A percentile compares a stretch with the other conserved stretches of the same genome.
Conservation (phyloP, 352 stramenopile genomes). For the Globisporangium apiculatum region DNA sequence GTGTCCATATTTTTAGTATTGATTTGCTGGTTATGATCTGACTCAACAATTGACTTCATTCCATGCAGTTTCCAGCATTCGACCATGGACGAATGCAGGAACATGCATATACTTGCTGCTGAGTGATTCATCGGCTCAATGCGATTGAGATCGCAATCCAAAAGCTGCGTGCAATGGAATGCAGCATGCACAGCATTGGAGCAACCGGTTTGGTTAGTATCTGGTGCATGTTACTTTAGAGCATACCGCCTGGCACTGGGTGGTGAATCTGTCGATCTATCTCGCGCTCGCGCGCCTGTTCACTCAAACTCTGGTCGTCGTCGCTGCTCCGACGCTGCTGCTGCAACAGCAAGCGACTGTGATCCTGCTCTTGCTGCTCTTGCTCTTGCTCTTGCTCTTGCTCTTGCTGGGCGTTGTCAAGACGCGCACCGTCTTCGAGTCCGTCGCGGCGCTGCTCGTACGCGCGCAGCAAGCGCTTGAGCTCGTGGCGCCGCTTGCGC, state of each 20-base stretch:
- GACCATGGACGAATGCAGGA: too few relatives aligned
- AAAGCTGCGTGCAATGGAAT: too few relatives aligned
- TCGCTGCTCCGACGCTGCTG: background rate
- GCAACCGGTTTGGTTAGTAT: too few relatives aligned
- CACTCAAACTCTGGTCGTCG: background rate
- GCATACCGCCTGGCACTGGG: slow-evolving; percentile 23
- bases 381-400: background rate
- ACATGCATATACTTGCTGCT: too few relatives aligned
- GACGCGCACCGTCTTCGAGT: background rate
- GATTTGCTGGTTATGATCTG: too few relatives aligned
- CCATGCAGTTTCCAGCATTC: too few relatives aligned
- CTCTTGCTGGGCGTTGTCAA: background rate
- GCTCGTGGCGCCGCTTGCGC: slow-evolving; percentile 45
- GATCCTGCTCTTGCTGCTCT: too few relatives aligned
- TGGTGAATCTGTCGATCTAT: slow-evolving; percentile 10
- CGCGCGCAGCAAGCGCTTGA: slow-evolving; percentile 40
- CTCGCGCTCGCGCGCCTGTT: slow-evolving; percentile 13
- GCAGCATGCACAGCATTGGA: too few relatives aligned
- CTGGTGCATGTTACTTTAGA: slow-evolving; percentile 16
- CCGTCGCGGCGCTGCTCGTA: slow-evolving; percentile 29
- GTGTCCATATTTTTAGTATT: too few relatives aligned
- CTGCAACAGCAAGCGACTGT: background rate
- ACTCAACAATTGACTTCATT: too few relatives aligned
- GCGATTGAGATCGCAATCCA: too few relatives aligned
- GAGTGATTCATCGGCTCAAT: too few relatives aligned